Conservation (phyloP, 2,329 filamentous ascomycete genomes). For the Colletotrichum sansevieriae region DNA sequence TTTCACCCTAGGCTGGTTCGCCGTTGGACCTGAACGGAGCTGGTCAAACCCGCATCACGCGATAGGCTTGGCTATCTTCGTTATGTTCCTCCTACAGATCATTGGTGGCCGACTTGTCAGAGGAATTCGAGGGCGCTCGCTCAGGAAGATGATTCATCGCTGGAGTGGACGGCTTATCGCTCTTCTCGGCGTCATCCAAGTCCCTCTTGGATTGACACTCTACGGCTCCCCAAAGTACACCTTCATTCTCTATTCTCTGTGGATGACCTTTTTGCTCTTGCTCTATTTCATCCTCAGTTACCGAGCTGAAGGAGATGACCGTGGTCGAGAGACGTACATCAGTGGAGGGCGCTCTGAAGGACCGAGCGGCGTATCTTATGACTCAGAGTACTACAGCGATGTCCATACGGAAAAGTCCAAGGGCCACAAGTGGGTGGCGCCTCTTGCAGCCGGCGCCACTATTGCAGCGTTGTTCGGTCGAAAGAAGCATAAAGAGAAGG, state of each 20-base stretch:
- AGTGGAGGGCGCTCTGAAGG: conserved; percentile 70
- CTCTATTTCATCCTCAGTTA: conserved; percentile 86
- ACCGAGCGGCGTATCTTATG: conserved; percentile 53
- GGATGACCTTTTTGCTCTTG: conserved; percentile 78
- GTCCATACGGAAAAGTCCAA: conserved; percentile 55
- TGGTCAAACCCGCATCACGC: conserved; percentile 88
- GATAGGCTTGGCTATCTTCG: conserved; percentile 84
- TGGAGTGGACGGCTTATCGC: conserved; percentile 86
- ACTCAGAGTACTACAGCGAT: conserved; percentile 56
- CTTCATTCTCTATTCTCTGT: conserved; percentile 89
- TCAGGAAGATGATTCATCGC: conserved; percentile 79
- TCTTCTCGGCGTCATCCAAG: conserved; percentile 85
- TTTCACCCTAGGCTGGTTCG: conserved; percentile 82
- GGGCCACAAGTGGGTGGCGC: conserved; percentile 63
- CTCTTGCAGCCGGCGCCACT: conserved; percentile 66
- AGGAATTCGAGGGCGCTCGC: conserved; percentile 62
- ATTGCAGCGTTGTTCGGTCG: conserved; percentile 60
- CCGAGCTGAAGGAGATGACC: conserved; percentile 68
- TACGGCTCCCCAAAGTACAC: conserved; percentile 89
- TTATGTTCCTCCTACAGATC: conserved; percentile 78
- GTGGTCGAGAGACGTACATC: conserved; percentile 67
- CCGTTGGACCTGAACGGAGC: conserved; percentile 79
- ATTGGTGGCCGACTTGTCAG: conserved; percentile 76
- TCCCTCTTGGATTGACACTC: conserved; percentile 88
- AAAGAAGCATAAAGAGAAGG: conserved; percentile 56